These are phyloP conservation scores for Salix dunnii DNA, from an alignment of 345 rosid genomes.

Conservation along the genomic window DNA sequence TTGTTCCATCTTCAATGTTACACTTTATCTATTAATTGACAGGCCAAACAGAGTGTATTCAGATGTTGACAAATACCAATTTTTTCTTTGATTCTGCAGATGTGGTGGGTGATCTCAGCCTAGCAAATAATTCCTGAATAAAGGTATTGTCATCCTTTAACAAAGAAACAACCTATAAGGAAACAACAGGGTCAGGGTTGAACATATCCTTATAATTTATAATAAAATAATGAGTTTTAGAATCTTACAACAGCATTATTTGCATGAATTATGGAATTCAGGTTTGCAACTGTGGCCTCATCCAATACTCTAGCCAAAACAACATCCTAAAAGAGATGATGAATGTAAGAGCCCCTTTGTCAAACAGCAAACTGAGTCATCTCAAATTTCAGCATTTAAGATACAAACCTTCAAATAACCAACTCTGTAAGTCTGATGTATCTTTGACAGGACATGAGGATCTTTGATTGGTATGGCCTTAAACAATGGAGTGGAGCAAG, in stretches of 20 bases:
- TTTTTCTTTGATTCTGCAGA: constrained; percentile 75
- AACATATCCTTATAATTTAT: not conserved
- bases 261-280: constrained; percentile 63
- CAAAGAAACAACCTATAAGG: constrained; percentile 63
- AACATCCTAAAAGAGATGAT: constrained; percentile 61
- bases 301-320: constrained; percentile 90
- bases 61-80: constrained; percentile 47
- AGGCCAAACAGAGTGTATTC: not conserved
- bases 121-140: constrained; percentile 81
- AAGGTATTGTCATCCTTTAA: constrained; percentile 82
- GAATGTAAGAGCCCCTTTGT: constrained; percentile 14
- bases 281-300: constrained; percentile 60
- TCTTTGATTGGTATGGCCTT: constrained; percentile 83
- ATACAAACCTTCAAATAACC: constrained; percentile 76
- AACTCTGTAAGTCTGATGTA: constrained; percentile 84
- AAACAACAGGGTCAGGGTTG: constrained; percentile 15
- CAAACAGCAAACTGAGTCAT: constrained; percentile 13
- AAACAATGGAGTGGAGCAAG: not conserved
- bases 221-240: constrained; percentile 1
- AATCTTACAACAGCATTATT: constrained; percentile 76
- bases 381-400: constrained; percentile 15
- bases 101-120: constrained; percentile 55
- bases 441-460: constrained; percentile 64
- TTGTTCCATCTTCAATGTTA: not conserved
- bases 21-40: not conserved